Evolutionary conservation across 257 asterid species (phyloP), one percentile per base, ranked within the genome.

Genomic region (Solanum ossicruentum): DNA sequence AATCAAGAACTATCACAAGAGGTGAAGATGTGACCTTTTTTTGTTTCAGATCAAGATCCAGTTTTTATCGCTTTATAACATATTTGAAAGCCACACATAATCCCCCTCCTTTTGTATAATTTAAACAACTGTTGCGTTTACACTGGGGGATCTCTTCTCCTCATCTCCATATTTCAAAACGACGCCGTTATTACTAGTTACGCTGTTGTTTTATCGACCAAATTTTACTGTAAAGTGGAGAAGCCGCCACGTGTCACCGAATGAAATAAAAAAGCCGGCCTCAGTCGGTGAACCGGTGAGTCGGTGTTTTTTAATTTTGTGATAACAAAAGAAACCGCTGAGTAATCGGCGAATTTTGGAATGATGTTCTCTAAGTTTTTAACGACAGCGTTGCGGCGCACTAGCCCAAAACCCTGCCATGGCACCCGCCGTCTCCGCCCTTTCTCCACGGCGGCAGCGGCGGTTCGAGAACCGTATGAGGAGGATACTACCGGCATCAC

Each of bases 351-450:
- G 49, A 26, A 47, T 77, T 77, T 43, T 8, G 47, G 26, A 77
- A 75, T 21, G 45, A 95, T 93, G 99, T 89, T 94, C 47, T 82
- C 93, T 61, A 95, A 93, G 94, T 86, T 87, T 79, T 61, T 93
- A 2, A 39, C 93, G 57, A 71, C 91, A 89, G 92, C 86, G n/a
- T 36, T 91, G 89, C 93, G 97, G 87, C 97, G 96, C 54, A 67
- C 28, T 51, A 43, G 89, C 32, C 39, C 69, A 85, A 90, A 87
- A 83, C 84, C 93, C 61, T 1, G 84, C 10, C 1, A 28, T 85
- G 77, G 45, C 77, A 80, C 79, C 4, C 1, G 43, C 86, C 82
- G 61, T 82, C 84, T 83, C 79, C 89, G 88, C 12, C 84, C 70
- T 9, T 84, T 88, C 56, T 93, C 95, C 88, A 87, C 93, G 10